These are phyloP conservation scores for Hypomyces rosellus DNA, from an alignment of 2,329 filamentous ascomycete species.

Conservation along the genomic window DNA sequence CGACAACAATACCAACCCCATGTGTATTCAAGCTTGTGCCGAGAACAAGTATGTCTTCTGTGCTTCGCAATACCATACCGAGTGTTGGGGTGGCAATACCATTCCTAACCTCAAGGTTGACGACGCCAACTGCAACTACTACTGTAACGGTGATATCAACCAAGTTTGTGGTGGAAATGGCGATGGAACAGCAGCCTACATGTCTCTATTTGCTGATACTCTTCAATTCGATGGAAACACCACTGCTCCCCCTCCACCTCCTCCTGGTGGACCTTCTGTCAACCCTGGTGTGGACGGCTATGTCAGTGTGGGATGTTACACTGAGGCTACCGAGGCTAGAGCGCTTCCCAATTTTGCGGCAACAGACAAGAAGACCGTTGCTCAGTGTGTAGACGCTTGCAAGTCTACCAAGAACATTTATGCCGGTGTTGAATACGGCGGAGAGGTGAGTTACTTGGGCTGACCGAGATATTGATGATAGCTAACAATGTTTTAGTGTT, in stretches of 20 bases:
- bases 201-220: slow-evolving; percentile 42
- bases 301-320: slow-evolving; percentile 32
- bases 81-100: slow-evolving; percentile 49
- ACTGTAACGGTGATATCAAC: slow-evolving; percentile 42
- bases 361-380: slow-evolving; percentile 25
- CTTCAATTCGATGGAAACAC: slow-evolving; percentile 23
- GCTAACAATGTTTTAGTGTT: slow-evolving; percentile 25
- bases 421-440: slow-evolving; percentile 34
- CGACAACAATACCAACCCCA: slow-evolving; percentile 35
- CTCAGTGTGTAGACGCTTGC: slow-evolving; percentile 28
- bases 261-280: slow-evolving; percentile 20
- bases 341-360: slow-evolving; percentile 24
- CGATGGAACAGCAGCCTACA: slow-evolving; percentile 27
- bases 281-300: slow-evolving; percentile 34
- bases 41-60: slow-evolving; percentile 34
- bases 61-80: slow-evolving; percentile 42
- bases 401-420: slow-evolving; percentile 24
- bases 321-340: slow-evolving; percentile 26
- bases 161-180: slow-evolving; percentile 50
- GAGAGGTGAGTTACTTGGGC: slow-evolving; percentile 18
- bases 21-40: slow-evolving; percentile 40
- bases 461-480: background rate
- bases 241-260: slow-evolving; percentile 26
- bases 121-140: slow-evolving; percentile 44
- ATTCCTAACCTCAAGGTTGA: slow-evolving; percentile 38